These are phyloP conservation scores for Cercospora sojina DNA, from an alignment of 2,329 filamentous ascomycete species.

Conservation along the genomic window DNA sequence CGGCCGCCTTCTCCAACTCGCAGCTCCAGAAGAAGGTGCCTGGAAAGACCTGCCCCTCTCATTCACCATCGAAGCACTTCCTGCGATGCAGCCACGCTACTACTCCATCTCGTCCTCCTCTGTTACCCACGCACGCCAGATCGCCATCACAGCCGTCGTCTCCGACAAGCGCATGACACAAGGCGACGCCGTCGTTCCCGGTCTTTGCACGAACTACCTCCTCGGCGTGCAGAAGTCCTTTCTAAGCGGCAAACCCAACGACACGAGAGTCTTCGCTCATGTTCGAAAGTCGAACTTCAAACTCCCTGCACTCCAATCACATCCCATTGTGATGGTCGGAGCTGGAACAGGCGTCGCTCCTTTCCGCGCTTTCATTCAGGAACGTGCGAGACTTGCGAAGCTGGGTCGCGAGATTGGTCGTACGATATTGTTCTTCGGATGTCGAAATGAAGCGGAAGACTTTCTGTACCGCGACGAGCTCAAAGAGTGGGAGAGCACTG, in stretches of 20 bases:
- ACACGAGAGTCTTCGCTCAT: conserved; percentile 36
- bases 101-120: conserved; percentile 35
- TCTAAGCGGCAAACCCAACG: conserved; percentile 33
- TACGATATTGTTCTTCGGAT: conserved; percentile 38
- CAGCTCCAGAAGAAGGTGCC: conserved; percentile 21
- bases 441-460: conserved; percentile 28
- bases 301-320: conserved; percentile 41
- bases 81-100: conserved; percentile 30
- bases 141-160: conserved; percentile 62
- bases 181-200: conserved; percentile 23
- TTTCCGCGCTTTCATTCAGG: conserved; percentile 46
- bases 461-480: conserved; percentile 36
- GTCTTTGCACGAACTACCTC: conserved; percentile 30
- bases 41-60: conserved; percentile 51
- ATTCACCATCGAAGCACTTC: conserved; percentile 45
- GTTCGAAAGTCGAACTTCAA: conserved; percentile 45
- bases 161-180: conserved; percentile 36
- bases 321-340: conserved; percentile 54
- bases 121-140: conserved; percentile 30
- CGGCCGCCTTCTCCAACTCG: conserved; percentile 40
- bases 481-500: conserved; percentile 19
- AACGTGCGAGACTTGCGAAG: conserved; percentile 41
- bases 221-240: conserved; percentile 39
- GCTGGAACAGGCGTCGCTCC: conserved; percentile 54
- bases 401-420: conserved; percentile 32